A percentile compares a stretch with the other conserved stretches of the same genome.
These are phyloP conservation scores for Clavispora vitiphila DNA, from an alignment of 805 yeast genomes.

Conservation along the genomic window DNA sequence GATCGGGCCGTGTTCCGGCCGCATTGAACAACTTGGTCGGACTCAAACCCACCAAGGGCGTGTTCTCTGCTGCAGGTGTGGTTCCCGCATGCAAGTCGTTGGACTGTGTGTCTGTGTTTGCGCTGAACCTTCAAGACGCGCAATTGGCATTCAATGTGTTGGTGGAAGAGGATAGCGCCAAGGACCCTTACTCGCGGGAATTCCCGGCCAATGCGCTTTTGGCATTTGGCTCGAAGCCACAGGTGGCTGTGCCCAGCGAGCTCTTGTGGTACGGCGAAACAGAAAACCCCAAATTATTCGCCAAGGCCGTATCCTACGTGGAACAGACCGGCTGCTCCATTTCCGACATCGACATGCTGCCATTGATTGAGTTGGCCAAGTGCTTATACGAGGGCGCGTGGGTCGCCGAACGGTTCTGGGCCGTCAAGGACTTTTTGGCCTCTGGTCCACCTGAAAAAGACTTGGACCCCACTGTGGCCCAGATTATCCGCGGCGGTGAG, in stretches of 20 bases:
- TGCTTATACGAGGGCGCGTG: conserved; percentile 97
- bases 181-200: conserved; percentile 77
- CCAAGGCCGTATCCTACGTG: conserved; percentile 49
- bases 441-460: conserved; percentile 64
- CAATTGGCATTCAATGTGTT: conserved; percentile 67
- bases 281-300: conserved; percentile 68
- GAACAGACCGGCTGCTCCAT: conserved; percentile 48
- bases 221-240: conserved; percentile 54
- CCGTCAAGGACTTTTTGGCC: conserved; percentile 66
- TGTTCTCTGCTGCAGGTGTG: conserved; percentile 83
- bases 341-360: conserved; percentile 64
- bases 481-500: conserved; percentile 75
- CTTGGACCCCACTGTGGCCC: conserved; percentile 78
- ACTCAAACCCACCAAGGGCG: conserved; percentile 88
- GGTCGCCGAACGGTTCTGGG: conserved; percentile 94
- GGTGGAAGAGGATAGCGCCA: conserved; percentile 61
- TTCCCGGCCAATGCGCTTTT: conserved; percentile 63
- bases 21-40: conserved; percentile 89
- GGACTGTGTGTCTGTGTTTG: conserved; percentile 86
- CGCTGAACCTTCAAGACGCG: conserved; percentile 76
- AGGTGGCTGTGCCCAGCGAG: conserved; percentile 70
- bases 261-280: conserved; percentile 78
- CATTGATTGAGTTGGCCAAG: conserved; percentile 74
- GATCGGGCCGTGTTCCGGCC: conserved; percentile 97
- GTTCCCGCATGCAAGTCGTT: conserved; percentile 95